Conservation (phyloP, 1,284 basidiomycete species). For the Ustilago crameri region DNA sequence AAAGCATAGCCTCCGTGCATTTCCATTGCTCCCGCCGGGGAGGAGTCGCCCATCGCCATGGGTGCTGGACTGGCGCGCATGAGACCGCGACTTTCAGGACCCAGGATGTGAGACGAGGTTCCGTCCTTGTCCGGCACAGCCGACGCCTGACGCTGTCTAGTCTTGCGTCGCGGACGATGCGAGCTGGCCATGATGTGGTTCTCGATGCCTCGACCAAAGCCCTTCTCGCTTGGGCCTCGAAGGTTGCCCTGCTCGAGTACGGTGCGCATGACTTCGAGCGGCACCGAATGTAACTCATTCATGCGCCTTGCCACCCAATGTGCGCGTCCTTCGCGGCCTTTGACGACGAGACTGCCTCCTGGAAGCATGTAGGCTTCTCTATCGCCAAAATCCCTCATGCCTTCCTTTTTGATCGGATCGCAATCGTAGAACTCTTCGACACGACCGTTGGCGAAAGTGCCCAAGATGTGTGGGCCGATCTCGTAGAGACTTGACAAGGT, state of each 20-base stretch:
- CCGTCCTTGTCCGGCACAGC: slow-evolving; percentile 15
- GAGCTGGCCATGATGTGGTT: slow-evolving; percentile 65
- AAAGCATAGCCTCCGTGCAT: slow-evolving; percentile 20
- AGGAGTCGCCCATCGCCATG: slow-evolving; percentile 28
- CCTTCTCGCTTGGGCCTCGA: slow-evolving; percentile 51
- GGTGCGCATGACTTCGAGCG: slow-evolving; percentile 64
- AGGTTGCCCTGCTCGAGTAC: slow-evolving; percentile 67
- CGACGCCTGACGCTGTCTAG: slow-evolving; percentile 29
- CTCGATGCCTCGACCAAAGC: slow-evolving; percentile 66
- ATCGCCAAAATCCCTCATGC: slow-evolving; percentile 61
- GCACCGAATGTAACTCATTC: slow-evolving; percentile 67
- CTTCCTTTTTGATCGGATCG: slow-evolving; percentile 60
- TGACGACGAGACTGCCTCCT: slow-evolving; percentile 44
- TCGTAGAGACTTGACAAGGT: slow-evolving; percentile 66
- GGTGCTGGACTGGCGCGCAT: slow-evolving; percentile 54
- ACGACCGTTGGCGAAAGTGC: slow-evolving; percentile 66
- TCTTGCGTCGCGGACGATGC: slow-evolving; percentile 54
- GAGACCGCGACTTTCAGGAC: slow-evolving; percentile 30
- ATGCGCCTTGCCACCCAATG: slow-evolving; percentile 67
- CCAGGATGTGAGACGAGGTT: slow-evolving; percentile 23
- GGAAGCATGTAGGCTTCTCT: slow-evolving; percentile 45
- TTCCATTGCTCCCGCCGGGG: slow-evolving; percentile 27
- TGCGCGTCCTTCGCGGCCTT: slow-evolving; percentile 57
- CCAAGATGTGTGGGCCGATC: slow-evolving; percentile 67
- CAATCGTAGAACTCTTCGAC: slow-evolving; percentile 67